These are phyloP conservation scores for Saccharomycopsis crataegensis DNA, from an alignment of 1,139 yeast genomes.

Conservation along the genomic window DNA sequence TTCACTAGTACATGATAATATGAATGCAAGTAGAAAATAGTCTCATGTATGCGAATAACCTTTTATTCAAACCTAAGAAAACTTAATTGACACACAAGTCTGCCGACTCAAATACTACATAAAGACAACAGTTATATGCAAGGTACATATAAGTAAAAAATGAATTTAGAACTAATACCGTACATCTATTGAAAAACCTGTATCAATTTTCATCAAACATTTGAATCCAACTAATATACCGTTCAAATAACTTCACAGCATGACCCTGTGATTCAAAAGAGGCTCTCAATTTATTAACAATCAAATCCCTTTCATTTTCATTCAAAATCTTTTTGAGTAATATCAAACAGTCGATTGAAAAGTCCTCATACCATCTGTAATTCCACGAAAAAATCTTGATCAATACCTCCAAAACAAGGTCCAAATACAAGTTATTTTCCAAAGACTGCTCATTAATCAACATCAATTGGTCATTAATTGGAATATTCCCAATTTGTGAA, in stretches of 20 bases:
- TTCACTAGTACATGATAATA: no score
- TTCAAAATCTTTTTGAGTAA: constrained; percentile 27
- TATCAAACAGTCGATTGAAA: constrained; percentile 28
- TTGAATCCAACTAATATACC: constrained; percentile 19
- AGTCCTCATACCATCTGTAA: constrained; percentile 32
- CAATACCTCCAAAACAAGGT: constrained; percentile 28
- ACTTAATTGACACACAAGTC: no score
- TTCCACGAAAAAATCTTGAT: constrained; percentile 31
- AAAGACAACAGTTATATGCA: no score
- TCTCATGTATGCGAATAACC: no score
- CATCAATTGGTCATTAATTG: constrained; percentile 16
- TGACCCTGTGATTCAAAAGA: constrained; percentile 25
- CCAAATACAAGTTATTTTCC: constrained; percentile 26
- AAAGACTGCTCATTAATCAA: constrained; percentile 17
- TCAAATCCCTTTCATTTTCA: constrained; percentile 27
- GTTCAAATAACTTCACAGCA: constrained; percentile 19
- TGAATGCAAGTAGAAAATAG: no score
- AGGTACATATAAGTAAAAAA: no score
- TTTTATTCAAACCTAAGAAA: no score
- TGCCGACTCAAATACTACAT: no score
- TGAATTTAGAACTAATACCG: no score
- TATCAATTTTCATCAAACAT: constrained; percentile 14
- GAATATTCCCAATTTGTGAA: constrained; percentile 19
- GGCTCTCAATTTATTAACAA: constrained; percentile 29
- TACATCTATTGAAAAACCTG: no score